Evolutionary conservation across 306 rosid genomes (phyloP), one percentile per base, ranked within the genome.

Genomic region (Rosa lucieae): DNA sequence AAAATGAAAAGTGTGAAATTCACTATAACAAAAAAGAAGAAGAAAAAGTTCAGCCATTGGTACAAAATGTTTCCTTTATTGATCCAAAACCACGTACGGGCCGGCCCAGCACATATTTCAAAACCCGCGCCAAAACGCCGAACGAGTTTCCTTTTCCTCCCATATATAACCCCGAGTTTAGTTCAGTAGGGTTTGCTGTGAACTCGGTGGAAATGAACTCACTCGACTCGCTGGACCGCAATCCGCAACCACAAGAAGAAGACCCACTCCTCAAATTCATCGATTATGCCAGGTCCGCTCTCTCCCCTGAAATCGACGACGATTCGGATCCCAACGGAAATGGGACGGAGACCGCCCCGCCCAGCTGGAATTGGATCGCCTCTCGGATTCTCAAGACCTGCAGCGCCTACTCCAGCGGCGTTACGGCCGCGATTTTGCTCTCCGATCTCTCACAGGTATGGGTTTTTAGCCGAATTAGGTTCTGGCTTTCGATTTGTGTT

Each of bases 311-410:
- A 78, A 76, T 58, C 11, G 85, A 80, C 32, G 90, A 80, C 65
- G 80, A 52, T 67, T 39, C 39, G 21, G 90, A 84, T 72, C 78
- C 84, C 15, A 81, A 75, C 44, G 82, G 82, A 55, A 89, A 78
- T 39, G 89, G 68, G 43, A 46, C 80, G 6, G 82, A 71, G 40
- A n/a, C 78, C 40, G 23, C 53, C 49, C 85, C 84, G 10, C 88
- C 91, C 44, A 90, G 97, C 21, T 92, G 97, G 98, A 89, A 81
- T 44, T 94, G 97, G 98, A 88, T 87, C 65, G 88, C 85, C 8
- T 89, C 91, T 73, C 94, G 91, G 65, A 82, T 94, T 61, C 93
- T 94, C 85, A 92, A 85, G 84, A 89, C 94, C 80, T 94, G 97
- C 77, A 11, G 78, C 75, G 84, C 97, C 76, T 94, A 92, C 80